A percentile compares a stretch with the other conserved stretches of the same genome.
These are phyloP conservation scores for Trichophyton mentagrophytes DNA, from an alignment of 2,329 filamentous ascomycete species.

Conservation along the genomic window DNA sequence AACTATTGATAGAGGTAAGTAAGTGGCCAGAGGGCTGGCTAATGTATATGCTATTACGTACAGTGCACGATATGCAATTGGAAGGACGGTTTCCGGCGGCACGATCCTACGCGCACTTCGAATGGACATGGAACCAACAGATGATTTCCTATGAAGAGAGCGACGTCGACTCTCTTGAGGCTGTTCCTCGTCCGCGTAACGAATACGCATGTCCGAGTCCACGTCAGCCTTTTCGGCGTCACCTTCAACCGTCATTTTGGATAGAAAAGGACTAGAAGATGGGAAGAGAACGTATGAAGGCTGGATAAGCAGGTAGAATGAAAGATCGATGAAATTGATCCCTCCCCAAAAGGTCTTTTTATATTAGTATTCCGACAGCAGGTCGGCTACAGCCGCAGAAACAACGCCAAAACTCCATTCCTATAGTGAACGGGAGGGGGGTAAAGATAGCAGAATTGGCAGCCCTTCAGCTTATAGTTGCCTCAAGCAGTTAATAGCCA, in stretches of 20 bases:
- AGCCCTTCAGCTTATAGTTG: not conserved
- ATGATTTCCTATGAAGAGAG: constrained; percentile 7
- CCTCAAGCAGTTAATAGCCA: not conserved
- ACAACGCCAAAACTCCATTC: not conserved
- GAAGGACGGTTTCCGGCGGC: constrained; percentile 10
- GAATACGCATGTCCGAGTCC: constrained; percentile 6
- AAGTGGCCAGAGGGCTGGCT: not conserved
- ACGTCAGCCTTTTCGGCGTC: constrained; percentile 6
- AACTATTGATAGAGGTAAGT: constrained; percentile 7
- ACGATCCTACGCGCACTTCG: constrained; percentile 10
- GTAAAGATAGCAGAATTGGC: not conserved
- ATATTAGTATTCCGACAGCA: not conserved
- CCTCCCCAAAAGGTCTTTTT: not conserved
- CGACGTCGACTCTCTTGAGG: constrained; percentile 5
- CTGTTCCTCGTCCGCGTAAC: constrained; percentile 9
- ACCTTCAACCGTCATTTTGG: not conserved
- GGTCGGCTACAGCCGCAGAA: not conserved
- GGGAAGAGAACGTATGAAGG: not conserved
- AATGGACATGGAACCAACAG: constrained; percentile 11
- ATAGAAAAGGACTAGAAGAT: not conserved
- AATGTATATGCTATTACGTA: not conserved
- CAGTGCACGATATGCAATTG: constrained; percentile 13
- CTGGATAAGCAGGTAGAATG: not conserved
- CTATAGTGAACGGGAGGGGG: too few relatives aligned
- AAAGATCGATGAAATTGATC: not conserved